phyloP scores from a whole-genome alignment of 441 rosid species.

The Lepidium campestre region DNA sequence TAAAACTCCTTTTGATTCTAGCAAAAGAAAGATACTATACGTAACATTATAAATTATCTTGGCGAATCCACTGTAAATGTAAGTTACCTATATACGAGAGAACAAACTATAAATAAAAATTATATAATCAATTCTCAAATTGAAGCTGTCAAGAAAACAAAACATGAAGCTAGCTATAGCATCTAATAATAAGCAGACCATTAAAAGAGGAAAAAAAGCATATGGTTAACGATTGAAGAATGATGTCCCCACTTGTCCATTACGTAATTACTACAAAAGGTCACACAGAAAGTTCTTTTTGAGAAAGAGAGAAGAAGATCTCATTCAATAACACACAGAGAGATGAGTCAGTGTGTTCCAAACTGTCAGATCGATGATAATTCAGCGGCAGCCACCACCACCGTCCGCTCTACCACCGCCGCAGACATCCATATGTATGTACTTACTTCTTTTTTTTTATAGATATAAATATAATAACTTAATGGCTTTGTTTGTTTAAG shows the following conservation, averaged over 20 bases:
- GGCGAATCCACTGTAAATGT: not conserved
- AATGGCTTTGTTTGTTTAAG: not conserved
- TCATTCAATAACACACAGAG: not conserved
- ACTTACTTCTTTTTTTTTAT: too few species aligned
- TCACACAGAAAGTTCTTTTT: not conserved
- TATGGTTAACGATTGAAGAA: slow-evolving; percentile 16
- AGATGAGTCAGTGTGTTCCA: slow-evolving; percentile 88
- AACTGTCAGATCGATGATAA: slow-evolving; percentile 54
- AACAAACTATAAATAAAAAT: not conserved
- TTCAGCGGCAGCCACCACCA: slow-evolving; percentile 19
- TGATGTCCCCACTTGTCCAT: slow-evolving; percentile 23
- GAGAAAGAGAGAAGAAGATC: slow-evolving; percentile 18
- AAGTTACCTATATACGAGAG: not conserved
- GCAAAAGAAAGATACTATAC: not conserved
- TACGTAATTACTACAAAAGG: slow-evolving; percentile 13
- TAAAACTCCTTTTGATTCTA: not conserved
- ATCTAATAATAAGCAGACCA: not conserved
- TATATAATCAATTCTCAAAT: not conserved
- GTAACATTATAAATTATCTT: not conserved
- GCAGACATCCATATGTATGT: slow-evolving; percentile 46
- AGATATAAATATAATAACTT: not conserved
- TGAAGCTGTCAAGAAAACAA: not conserved
- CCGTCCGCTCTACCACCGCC: slow-evolving; percentile 34
- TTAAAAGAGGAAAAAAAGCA: not conserved
- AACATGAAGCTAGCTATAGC: not conserved